Evolutionary conservation across 331 rosid species (phyloP), one percentile per base, ranked within the genome.

Genomic region (Saraca asoca): DNA sequence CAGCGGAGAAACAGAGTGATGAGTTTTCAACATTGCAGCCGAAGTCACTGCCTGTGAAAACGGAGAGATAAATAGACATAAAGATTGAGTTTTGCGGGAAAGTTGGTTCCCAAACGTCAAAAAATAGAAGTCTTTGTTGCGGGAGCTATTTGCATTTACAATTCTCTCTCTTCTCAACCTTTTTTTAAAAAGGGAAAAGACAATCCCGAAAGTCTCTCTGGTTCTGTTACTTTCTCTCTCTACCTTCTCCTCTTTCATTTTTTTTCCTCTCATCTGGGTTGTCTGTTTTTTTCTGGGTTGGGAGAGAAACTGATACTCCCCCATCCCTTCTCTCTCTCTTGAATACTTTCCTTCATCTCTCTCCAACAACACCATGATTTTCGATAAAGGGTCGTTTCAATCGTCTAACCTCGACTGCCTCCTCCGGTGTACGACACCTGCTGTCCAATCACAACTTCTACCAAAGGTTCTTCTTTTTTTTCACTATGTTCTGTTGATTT

Each of bases 371-470:
- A 31, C 66, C 48, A 85, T 92, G 98, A 84, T 80, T 72, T 79
- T 64, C n/a, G 81, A 84, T 62, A 80, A 84, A 79, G 85, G 80
- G 58, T 80, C 94, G 68, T 72, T 88, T 90, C 90, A 82, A 80
- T 90, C 31, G 31, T 24, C 98, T 33, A 93, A 93, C 81, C 96
- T 93, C 17, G 90, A 87, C 20, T 78, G 91, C 66, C 87, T 93
- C 73, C 91, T 93, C 46, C 81, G 85, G 8, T 70, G 76, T 70
- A 93, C 98, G 12, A 87, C 97, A 13, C 98, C 98, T 0, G 87
- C 82, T 58, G 83, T 93, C 65, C 84, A 73, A 68, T 82, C 97
- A 41, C 94, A 87, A 67, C 84, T 82, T 75, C 89, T 93, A 13
- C 90, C 95, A 1, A 87, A 90, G 98, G 98, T 92, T 31, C 43